Base-by-base conservation (phyloP, 2,329 filamentous ascomycete species). In the Colletotrichum lentis region DNA sequence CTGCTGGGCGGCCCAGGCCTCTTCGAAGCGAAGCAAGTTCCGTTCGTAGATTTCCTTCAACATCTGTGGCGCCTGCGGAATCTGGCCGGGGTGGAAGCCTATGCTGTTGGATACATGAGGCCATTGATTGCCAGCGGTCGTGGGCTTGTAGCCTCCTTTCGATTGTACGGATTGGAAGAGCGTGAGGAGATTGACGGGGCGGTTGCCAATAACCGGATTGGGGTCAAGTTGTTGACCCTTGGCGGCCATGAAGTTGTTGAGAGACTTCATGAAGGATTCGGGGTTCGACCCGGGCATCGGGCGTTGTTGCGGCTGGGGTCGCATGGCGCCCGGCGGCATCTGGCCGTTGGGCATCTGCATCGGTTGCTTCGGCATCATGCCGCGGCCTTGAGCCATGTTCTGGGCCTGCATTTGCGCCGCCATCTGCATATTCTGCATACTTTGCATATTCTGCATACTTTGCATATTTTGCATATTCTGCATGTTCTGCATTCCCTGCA, bases 1-100 rank as follows among this genome's bases (percentile, higher is more conserved):
- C 69, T 88, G 87, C 72, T 86, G 85, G 41, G 83, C 81, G 43
- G 85, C 75, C 81, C 86, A 91, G 2, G 85, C 86, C 67, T 90
- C 87, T 76, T 97, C 94, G 71, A 97, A 97, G 39, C 89, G 86
- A 31, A 86, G 80, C 6, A 97, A 80, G 72, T 94, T 94, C 43
- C 87, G 85, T 73, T 94, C 90, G 77, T 96, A 97, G 7, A 92
- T 85, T 35, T 85, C 84, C 73, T 89, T 88, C 72, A 97, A 77
- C 72, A 96, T 89, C 66, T 87, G 85, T 2, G 88, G 84, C 0
- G 92, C 93, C 11, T 83, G 86, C 1, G 90, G 90, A 62, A 87
- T 80, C 71, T 92, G 90, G 60, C 85, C 83, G 0, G 85, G 85
- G 10, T 83, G 83, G 55, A 93, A 87, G 5, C 86, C 85, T 56